These are phyloP conservation scores for Phyllosticta paracitricarpa DNA, from an alignment of 2,329 filamentous ascomycete genomes.

Conservation along the genomic window DNA sequence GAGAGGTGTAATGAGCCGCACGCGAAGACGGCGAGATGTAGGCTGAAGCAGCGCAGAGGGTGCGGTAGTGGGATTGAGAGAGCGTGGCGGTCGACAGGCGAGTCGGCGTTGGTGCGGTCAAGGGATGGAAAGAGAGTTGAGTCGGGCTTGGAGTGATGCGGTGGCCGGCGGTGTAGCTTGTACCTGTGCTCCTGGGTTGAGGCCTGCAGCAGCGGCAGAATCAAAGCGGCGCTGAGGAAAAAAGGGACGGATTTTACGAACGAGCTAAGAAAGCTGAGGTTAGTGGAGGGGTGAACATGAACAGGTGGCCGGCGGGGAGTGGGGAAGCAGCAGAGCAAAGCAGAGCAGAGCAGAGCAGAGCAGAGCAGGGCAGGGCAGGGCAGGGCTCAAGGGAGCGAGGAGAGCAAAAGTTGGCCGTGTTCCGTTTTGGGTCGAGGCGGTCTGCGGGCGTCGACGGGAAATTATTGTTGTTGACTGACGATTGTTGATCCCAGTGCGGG, in stretches of 20 bases:
- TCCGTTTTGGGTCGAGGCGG: constrained; percentile 8
- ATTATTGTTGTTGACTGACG: constrained; percentile 6
- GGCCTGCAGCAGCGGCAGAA: background rate
- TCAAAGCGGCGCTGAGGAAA: background rate
- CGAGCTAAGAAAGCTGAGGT: background rate
- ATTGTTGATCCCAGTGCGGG: constrained; percentile 8
- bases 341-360: too few relatives aligned
- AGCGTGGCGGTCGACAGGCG: background rate
- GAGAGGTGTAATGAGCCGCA: background rate
- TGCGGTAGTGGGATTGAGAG: background rate
- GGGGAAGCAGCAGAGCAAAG: background rate
- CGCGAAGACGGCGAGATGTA: background rate
- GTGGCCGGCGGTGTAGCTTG: background rate
- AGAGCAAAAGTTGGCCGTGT: constrained; percentile 5
- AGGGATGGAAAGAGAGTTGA: background rate
- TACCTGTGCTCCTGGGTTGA: background rate
- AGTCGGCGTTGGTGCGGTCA: background rate
- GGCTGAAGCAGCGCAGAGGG: background rate
- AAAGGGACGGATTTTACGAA: background rate
- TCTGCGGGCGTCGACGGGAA: constrained; percentile 7
- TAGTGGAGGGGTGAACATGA: background rate
- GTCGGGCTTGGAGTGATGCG: background rate
- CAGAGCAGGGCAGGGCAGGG: background rate
- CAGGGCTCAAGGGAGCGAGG: constrained; percentile 7
- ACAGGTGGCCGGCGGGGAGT: background rate